Evolutionary conservation across 768 basidiomycete species (phyloP), one percentile per base, ranked within the genome.

Genomic region (Suillus placidus): DNA sequence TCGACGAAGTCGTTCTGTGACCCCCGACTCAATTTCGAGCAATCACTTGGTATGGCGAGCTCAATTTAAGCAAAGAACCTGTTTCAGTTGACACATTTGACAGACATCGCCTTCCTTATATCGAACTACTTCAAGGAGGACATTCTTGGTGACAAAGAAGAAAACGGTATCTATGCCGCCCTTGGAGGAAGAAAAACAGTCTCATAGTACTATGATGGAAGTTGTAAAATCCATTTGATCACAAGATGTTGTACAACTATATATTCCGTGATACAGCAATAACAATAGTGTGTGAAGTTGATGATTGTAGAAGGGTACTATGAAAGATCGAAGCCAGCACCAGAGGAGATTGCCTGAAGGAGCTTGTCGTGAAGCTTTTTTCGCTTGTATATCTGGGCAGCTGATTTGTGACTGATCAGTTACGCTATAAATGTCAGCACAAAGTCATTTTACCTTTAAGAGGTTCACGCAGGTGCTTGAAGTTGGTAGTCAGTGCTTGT

Each of bases 301-400:
- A 14, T 40, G 26, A 26, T 26, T 16, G 37, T 30, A 49, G 61
- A 26, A 20, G 18, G 26, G 20, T 40, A 34, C 69, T 73, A 97
- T 12, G 95, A 97, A 60, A 98, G 81, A 79, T 98, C 96, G 68
- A 99, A 99, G 2, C 96, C 96, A 5, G 95, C 93, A 49, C 89
- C 90, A 0, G 94, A 88, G 52, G 84, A 90, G 72, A 99, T 93
- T 1, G 95, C 93, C 71, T 94, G 91, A 6, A 96, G 72, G 35
- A 98, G 80, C 77, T 97, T 98, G 58, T 85, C 80, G 12, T 86
- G 82, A 30, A 99, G 80, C 3, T 85, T 81, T 26, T 76, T 74
- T 92, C 90, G 70, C 80, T 87, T 62, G 79, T 76, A 73, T 94
- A 93, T 45, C 83, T 78, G 16, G 93, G 93, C 16, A 95, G 83